Base-by-base conservation (phyloP, 257 asterid genomes). In the Solanum ahanhuiri region DNA sequence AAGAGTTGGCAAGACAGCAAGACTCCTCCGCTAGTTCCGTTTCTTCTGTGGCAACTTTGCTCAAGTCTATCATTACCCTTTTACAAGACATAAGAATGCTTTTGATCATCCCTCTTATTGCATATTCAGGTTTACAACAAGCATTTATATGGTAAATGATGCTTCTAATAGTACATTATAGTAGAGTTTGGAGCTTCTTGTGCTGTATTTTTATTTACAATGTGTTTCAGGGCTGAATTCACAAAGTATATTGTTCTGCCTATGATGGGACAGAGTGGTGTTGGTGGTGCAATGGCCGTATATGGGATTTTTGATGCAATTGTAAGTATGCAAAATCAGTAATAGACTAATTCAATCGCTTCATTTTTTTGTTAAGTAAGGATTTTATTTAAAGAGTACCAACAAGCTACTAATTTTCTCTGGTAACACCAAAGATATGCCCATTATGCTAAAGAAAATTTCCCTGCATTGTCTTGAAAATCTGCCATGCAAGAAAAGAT, bases 271-370 rank as follows among this genome's bases (percentile, higher is more conserved):
- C 98, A 95, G 91, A 93, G 92, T 84, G 99, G 99, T 37, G 98
- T 96, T 85, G 99, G 98, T 45, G 99, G 98, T 86, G 97, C 93
- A 87, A 96, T 96, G 98, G 98, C 98, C 35, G 94, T 95, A 57
- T 96, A 94, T 87, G 99, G 99, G 84, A 85, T 92, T 89, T 94
- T 93, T 88, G 98, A 96, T 92, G 98, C 98, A 37, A 88, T 94
- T 85, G 99, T 95, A 90, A 93, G 99, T 92, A 82, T 87, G 41
- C 66, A 43, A 73, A 81, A 86, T 70, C 51, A 87, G 69, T 17
- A 25, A 28, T 23, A 30, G 17, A 81, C 30, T 17, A 25, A 45
- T 79, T 28, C 84, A 45, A 28, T 28, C 6, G 22, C 31, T 33
- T 33, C 9, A n/a, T n/a, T n/a, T 63, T 63, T 10, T 57, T 57